Evolutionary conservation across 2,329 filamentous ascomycete species (phyloP), one percentile per base, ranked within the genome.

Genomic region (Penicillium frequentans): DNA sequence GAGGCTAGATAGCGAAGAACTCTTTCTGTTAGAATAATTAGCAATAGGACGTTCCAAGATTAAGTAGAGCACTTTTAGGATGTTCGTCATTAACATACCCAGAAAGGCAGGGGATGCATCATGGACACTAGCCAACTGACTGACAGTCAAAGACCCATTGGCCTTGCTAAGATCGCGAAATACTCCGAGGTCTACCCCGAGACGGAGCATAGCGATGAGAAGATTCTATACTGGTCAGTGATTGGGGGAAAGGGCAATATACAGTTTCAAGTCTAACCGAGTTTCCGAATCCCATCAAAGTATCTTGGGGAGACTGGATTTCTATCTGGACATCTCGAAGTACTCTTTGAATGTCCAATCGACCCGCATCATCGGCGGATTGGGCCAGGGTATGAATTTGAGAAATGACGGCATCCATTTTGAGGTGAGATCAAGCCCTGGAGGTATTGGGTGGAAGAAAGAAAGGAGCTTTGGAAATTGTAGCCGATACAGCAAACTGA

Each of bases 1-100:
- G 66, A 65, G 2, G 66, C 64, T 16, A 70, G 52, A 35, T 69
- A 68, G 37, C 70, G 68, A 23, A 70, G 59, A 14, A 72, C n/a
- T 13, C 66, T 58, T 44, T 58, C 66, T 68, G 48, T 19, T 8
- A 14, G 1, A 21, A n/a, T 14, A 8, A n/a, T 49, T 26, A 49
- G 47, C 7, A 21, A 21, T 27, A 11, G 24, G 31, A 9, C 11
- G 9, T 39, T 24, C 10, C 5, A 19, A 33, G n/a, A n/a, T 31
- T 6, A 2, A 23, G 16, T 19, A 24, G 11, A 39, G 23, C 7
- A 10, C 6, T 39, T 1, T 10, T n/a, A 3, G n/a, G 16, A 10
- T 24, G 14, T 42, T 21, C 11, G 8, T 16, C 26, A 49, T 21
- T 1, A 27, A 33, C 37, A 52, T 24, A 60, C 61, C 59, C 13